Percentiles rank a stretch among this genome's conserved stretches.
These are phyloP conservation scores for Mrakia gelida DNA, from an alignment of 768 basidiomycete species.

Conservation along the genomic window DNA sequence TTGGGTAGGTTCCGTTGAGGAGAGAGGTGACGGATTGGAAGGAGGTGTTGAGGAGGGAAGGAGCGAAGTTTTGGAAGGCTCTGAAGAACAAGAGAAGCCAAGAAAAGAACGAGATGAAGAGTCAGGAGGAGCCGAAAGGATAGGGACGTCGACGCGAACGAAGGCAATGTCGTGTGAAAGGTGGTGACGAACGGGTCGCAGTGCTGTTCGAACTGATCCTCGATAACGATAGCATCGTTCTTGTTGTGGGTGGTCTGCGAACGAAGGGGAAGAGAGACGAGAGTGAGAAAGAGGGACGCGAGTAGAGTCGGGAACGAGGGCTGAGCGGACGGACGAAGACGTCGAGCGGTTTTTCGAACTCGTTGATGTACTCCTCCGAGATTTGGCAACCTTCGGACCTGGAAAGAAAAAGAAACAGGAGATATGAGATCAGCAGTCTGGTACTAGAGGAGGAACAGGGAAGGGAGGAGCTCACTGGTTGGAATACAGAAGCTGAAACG, in stretches of 20 bases:
- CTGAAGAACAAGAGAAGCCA: too few relatives aligned
- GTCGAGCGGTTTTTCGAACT: constrained; percentile 54
- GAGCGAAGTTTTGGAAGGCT: constrained; percentile 55
- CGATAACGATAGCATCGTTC: constrained; percentile 51
- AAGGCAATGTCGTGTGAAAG: too few relatives aligned
- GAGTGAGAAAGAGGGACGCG: not conserved
- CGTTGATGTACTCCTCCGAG: constrained; percentile 62
- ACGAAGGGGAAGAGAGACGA: not conserved
- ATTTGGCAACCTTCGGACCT: constrained; percentile 69
- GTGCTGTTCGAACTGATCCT: constrained; percentile 47
- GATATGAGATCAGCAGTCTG: constrained; percentile 29
- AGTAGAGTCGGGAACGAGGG: not conserved
- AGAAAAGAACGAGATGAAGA: too few relatives aligned
- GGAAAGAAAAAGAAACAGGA: not conserved
- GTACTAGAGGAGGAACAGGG: not conserved
- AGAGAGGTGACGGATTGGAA: constrained; percentile 44
- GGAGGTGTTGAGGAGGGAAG: constrained; percentile 58
- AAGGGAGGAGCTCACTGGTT: constrained; percentile 14
- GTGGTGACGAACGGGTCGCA: constrained; percentile 3
- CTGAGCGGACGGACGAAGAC: constrained; percentile 49
- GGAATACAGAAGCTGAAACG: constrained; percentile 68
- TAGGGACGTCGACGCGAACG: too few relatives aligned
- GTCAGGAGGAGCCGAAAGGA: too few relatives aligned
- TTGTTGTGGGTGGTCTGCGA: constrained; percentile 57
- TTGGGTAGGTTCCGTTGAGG: constrained; percentile 27